A percentile compares a stretch with the other conserved stretches of the same genome.
These are phyloP conservation scores for Boletus subcaerulescens DNA, from an alignment of 768 basidiomycete genomes.

Conservation along the genomic window DNA sequence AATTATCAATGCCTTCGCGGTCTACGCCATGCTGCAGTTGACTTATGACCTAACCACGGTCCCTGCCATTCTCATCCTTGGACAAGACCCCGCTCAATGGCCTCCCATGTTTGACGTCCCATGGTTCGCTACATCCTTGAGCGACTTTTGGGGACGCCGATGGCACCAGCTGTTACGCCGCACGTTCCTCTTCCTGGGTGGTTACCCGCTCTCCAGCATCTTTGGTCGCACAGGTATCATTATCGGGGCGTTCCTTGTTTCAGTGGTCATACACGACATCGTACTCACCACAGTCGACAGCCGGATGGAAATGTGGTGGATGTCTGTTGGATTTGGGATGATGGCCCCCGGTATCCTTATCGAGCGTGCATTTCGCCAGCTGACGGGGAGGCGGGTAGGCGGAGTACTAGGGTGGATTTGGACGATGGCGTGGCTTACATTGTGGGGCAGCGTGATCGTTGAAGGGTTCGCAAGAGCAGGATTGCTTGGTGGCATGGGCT, in stretches of 20 bases:
- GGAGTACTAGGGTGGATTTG: neutral
- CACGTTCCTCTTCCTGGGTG: neutral
- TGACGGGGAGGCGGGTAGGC: neutral
- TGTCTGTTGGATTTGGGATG: conserved; percentile 2
- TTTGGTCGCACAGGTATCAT: neutral
- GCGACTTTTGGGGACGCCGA: neutral
- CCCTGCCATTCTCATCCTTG: neutral
- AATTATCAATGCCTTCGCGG: neutral
- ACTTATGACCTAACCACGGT: neutral
- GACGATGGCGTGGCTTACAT: neutral
- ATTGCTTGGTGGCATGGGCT: neutral
- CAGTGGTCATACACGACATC: neutral
- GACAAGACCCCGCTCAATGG: conserved; percentile 2
- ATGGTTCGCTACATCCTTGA: neutral
- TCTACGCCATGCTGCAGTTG: neutral
- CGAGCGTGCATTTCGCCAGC: neutral
- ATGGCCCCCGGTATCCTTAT: neutral
- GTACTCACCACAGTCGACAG: neutral
- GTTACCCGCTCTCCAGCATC: neutral
- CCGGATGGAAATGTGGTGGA: neutral
- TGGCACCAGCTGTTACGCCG: neutral
- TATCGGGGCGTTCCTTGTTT: neutral
- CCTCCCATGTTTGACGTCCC: neutral
- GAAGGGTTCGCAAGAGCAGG: neutral
- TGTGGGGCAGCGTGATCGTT: neutral